A percentile compares a stretch with the other conserved stretches of the same genome.
Conservation (phyloP, 2,329 filamentous ascomycete genomes). For the Exophiala sideris region DNA sequence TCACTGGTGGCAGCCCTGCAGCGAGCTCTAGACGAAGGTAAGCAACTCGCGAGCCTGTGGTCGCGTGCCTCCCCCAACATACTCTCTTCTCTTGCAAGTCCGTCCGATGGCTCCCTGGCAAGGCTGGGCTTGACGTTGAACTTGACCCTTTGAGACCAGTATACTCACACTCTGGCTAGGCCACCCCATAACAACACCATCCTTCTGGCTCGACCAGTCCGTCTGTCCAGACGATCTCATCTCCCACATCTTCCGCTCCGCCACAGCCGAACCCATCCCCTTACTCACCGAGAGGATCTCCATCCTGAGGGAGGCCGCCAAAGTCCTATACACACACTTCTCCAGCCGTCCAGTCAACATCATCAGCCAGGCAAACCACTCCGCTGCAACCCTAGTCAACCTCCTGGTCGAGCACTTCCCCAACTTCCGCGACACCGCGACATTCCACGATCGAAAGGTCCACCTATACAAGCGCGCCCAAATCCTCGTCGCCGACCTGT, state of each 20-base stretch:
- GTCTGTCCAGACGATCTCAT: slow-evolving; percentile 73
- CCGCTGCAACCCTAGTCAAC: slow-evolving; percentile 82
- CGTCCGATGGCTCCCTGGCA: too few relatives aligned
- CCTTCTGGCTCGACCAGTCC: slow-evolving; percentile 77
- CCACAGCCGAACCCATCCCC: slow-evolving; percentile 82
- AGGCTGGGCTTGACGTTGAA: background rate
- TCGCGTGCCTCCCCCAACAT: background rate
- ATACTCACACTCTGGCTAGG: slow-evolving; percentile 45
- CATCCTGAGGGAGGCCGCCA: slow-evolving; percentile 79
- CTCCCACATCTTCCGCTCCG: slow-evolving; percentile 77
- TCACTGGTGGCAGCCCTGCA: slow-evolving; percentile 84
- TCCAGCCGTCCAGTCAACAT: slow-evolving; percentile 70
- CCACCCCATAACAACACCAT: slow-evolving; percentile 82
- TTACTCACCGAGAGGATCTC: slow-evolving; percentile 72
- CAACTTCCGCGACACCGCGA: slow-evolving; percentile 72
- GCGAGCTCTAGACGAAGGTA: slow-evolving; percentile 85
- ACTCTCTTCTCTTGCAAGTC: background rate
- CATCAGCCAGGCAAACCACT: slow-evolving; percentile 69
- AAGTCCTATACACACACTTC: slow-evolving; percentile 77
- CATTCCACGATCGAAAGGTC: slow-evolving; percentile 70
- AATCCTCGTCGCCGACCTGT: slow-evolving; percentile 91
- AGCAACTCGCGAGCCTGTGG: background rate
- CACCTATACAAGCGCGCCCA: slow-evolving; percentile 91
- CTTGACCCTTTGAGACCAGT: background rate
- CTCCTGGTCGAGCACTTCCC: slow-evolving; percentile 75